Conservation (phyloP, 352 stramenopile genomes). For the Globisporangium apiculatum region DNA sequence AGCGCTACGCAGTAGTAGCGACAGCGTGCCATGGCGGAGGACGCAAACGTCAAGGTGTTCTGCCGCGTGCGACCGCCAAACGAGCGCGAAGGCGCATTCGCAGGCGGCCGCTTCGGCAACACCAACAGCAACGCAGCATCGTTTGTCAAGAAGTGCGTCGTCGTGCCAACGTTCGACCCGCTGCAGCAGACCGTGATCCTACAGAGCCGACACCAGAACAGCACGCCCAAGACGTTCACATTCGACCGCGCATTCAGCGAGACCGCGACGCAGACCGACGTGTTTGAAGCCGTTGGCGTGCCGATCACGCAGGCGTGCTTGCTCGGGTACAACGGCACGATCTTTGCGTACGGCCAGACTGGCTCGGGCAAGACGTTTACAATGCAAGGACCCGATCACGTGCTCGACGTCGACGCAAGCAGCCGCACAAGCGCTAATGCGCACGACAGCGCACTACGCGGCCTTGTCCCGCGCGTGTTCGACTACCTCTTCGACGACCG, state of each 20-base stretch:
- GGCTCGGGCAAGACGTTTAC: constrained; percentile 84
- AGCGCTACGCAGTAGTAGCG: not conserved
- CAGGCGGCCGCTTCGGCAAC: not conserved
- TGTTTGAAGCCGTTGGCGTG: constrained; percentile 84
- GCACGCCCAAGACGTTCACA: constrained; percentile 62
- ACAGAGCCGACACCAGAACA: constrained; percentile 30
- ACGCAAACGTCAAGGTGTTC: constrained; percentile 82
- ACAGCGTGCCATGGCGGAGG: constrained; percentile 22
- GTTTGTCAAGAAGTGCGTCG: constrained; percentile 58
- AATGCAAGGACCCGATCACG: constrained; percentile 75
- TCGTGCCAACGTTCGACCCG: constrained; percentile 31
- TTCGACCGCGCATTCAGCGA: constrained; percentile 91
- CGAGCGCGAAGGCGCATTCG: constrained; percentile 43
- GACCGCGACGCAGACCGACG: constrained; percentile 84
- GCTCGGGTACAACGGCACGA: constrained; percentile 82
- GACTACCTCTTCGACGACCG: constrained; percentile 76
- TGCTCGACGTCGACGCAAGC: constrained; percentile 44
- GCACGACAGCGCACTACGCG: constrained; percentile 35
- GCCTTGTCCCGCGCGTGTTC: constrained; percentile 75
- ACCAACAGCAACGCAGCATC: constrained; percentile 7
- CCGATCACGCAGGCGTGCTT: constrained; percentile 79
- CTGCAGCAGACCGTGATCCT: constrained; percentile 56
- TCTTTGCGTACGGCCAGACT: constrained; percentile 84
- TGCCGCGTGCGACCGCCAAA: constrained; percentile 82
- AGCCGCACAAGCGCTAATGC: constrained; percentile 11